Evolutionary conservation across 306 rosid species (phyloP).

Genomic region (Prunus persica): Prunus_persica_NCBIv2 NC_034011.1:5243501-5244000

Average conservation of each 20-base stretch:
- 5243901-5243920: background rate
- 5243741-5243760: constrained; percentile 39
- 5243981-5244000: background rate
- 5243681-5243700: background rate
- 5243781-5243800: constrained; percentile 35
- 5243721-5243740: constrained; percentile 32
- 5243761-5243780: constrained; percentile 21
- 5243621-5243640: constrained; percentile 34
- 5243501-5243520: background rate
- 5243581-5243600: background rate
- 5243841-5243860: constrained; percentile 1
- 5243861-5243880: constrained; percentile 2
- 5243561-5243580: background rate
- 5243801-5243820: constrained; percentile 38
- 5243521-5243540: background rate
- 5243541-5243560: background rate
- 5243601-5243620: constrained; percentile 22
- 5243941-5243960: background rate
- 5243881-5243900: background rate
- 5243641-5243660: constrained; percentile 38
- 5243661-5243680: constrained; percentile 40
- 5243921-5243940: background rate
- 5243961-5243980: background rate
- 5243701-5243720: background rate
- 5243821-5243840: constrained; percentile 25